Percentiles rank a stretch among this genome's conserved stretches.
Conservation (phyloP, 106 monocot genomes). For the Platanthera guangdongensis region DNA sequence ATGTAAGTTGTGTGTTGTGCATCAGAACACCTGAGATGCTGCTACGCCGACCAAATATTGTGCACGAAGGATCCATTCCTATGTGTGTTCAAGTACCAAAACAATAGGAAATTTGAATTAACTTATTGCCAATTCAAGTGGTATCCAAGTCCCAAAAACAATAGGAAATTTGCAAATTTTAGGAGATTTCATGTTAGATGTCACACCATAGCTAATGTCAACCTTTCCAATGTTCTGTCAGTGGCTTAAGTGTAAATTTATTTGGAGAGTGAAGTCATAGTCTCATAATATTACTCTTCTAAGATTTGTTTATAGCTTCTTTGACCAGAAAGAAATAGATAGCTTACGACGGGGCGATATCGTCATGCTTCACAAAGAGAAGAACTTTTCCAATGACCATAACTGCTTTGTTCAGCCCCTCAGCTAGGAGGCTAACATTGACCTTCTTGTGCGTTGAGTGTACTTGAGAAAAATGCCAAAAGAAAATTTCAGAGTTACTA, state of each 20-base stretch:
- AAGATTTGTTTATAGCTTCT: background rate
- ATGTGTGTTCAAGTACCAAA: no score
- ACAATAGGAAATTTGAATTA: background rate
- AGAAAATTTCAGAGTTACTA: background rate
- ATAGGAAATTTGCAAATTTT: background rate
- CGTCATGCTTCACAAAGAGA: slow-evolving; percentile 70
- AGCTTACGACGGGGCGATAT: slow-evolving; percentile 70
- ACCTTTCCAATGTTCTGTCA: background rate
- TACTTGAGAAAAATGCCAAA: slow-evolving; percentile 32
- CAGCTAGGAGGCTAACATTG: slow-evolving; percentile 37
- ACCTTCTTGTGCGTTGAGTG: slow-evolving; percentile 46
- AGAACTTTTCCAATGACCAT: slow-evolving; percentile 61
- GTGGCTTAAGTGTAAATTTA: background rate
- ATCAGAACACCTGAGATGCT: no score
- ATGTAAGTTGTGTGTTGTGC: no score
- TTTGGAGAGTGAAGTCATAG: background rate
- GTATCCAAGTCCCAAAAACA: background rate
- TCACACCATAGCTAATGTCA: background rate
- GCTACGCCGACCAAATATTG: no score
- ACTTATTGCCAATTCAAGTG: background rate
- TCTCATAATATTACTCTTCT: background rate
- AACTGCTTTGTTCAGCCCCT: slow-evolving; percentile 65
- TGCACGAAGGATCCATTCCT: no score
- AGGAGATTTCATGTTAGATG: background rate
- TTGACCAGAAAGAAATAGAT: background rate